These are phyloP conservation scores for Inonotus hispidus DNA, from an alignment of 1,284 basidiomycete species.

Conservation along the genomic window DNA sequence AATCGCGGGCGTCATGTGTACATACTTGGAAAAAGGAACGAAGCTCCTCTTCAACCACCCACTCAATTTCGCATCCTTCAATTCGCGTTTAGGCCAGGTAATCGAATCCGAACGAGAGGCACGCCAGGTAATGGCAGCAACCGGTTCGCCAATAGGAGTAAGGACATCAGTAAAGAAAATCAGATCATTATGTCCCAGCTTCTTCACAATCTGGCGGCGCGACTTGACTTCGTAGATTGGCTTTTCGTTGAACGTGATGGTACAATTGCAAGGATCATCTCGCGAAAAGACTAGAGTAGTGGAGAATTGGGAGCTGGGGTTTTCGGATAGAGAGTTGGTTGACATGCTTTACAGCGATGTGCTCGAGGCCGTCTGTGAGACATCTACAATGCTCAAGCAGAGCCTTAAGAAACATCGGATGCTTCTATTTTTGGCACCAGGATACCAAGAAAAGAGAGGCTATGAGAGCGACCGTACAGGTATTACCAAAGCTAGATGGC, in stretches of 20 bases:
- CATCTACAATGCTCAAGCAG: no score
- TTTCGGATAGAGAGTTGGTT: not conserved
- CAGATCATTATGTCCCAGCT: not conserved
- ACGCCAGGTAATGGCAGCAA: slow-evolving; percentile 1
- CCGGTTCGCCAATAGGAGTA: not conserved
- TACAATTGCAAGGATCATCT: slow-evolving; percentile 5
- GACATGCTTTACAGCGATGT: not conserved
- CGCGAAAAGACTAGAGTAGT: slow-evolving; percentile 5
- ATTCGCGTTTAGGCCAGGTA: not conserved
- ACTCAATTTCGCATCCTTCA: not conserved
- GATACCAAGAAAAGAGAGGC: not conserved
- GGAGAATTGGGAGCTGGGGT: not conserved
- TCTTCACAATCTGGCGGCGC: not conserved
- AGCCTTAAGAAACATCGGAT: not conserved
- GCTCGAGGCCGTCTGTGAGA: no score
- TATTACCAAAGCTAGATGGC: not conserved
- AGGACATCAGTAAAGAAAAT: slow-evolving; percentile 1
- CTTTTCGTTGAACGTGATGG: not conserved
- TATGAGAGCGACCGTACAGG: not conserved
- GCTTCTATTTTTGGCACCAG: not conserved
- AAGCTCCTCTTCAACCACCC: slow-evolving; percentile 13
- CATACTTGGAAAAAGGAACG: slow-evolving; percentile 8
- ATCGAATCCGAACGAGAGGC: not conserved
- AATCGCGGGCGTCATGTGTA: not conserved
- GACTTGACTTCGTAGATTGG: slow-evolving; percentile 7